Evolutionary conservation across 1,284 basidiomycete species (phyloP).

Genomic region (Nidula niveotomentosa): DNA sequence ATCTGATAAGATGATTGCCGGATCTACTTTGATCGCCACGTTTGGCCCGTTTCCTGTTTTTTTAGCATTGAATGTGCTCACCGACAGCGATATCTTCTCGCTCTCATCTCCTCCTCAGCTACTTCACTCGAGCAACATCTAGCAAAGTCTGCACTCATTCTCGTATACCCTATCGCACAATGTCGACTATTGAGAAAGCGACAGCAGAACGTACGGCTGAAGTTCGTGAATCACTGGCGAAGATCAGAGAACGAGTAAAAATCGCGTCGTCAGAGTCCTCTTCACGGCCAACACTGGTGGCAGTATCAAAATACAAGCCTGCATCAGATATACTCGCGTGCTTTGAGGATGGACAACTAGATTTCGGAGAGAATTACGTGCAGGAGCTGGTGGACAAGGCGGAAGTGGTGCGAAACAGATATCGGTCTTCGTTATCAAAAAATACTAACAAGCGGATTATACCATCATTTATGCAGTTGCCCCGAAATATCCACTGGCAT

Average conservation of each 20-base stretch:
- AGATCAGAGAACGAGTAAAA: conserved; percentile 48
- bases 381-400: conserved; percentile 95
- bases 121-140: not conserved
- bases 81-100: not conserved
- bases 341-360: conserved; percentile 77
- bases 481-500: conserved; percentile 89
- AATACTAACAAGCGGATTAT: not conserved
- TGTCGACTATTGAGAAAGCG: conserved; percentile 9
- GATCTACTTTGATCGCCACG: not conserved
- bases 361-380: conserved; percentile 99
- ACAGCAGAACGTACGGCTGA: conserved; percentile 36
- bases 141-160: not conserved
- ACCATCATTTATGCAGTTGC: conserved; percentile 52
- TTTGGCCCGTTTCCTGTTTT: too few species aligned
- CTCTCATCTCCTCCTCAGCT: not conserved
- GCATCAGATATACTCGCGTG: conserved; percentile 84
- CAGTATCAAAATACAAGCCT: conserved; percentile 96
- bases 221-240: conserved; percentile 47
- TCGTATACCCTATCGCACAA: not conserved
- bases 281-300: conserved; percentile 55
- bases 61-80: not conserved
- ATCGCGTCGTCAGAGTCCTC: conserved; percentile 27
- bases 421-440: not conserved
- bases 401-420: conserved; percentile 48
- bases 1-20: not conserved